Evolutionary conservation across 768 basidiomycete genomes (phyloP), one percentile per base, ranked within the genome.

Genomic region (Trametes cingulata): DNA sequence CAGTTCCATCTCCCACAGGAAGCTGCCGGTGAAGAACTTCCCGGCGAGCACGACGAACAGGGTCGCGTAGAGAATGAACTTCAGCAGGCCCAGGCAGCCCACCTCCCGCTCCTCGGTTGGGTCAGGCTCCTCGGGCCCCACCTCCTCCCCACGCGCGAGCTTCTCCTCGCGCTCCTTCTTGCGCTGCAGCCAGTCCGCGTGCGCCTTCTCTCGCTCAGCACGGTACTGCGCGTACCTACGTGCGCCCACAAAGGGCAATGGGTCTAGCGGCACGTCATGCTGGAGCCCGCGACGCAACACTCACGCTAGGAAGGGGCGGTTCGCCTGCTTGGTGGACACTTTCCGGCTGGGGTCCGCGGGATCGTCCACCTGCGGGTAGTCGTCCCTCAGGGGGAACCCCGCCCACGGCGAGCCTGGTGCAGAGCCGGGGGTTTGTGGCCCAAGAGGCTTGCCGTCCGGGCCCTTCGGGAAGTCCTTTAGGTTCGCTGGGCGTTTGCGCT

Each of bases 1-100:
- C 42, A 68, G 43, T 43, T 69, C 61, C 48, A 87, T 84, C 63
- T 94, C 92, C 93, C 93, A 97, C 20, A 85, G 74, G 70, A 85
- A 92, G 69, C 87, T 91, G n/a, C 88, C 91, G 0, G 91, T 91
- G 69, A 95, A 76, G 74, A 95, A 93, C 70, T 89, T 90, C 54
- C 93, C 88, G 36, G 86, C 81, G 29, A 92, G 76, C 1, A 83
- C 68, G 39, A 81, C 60, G 61, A 85, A 73, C 51, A 90, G 65
- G 20, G 85, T 52, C 2, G 82, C 51, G 64, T 83, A 82, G 49
- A 90, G 59, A 37, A 90, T 64, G 70, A 91, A 87, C 72, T 89
- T 91, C 69, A 93, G 72, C 47, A 93, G 69, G 22, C 84, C 87
- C 33, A 82, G 68, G 39, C 85, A 61, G 49, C 85, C 87, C 45